Percentiles rank a stretch among this genome's conserved stretches.
Conservation (phyloP, 202 grass and related monocot species). For the Carex arenaria region DNA sequence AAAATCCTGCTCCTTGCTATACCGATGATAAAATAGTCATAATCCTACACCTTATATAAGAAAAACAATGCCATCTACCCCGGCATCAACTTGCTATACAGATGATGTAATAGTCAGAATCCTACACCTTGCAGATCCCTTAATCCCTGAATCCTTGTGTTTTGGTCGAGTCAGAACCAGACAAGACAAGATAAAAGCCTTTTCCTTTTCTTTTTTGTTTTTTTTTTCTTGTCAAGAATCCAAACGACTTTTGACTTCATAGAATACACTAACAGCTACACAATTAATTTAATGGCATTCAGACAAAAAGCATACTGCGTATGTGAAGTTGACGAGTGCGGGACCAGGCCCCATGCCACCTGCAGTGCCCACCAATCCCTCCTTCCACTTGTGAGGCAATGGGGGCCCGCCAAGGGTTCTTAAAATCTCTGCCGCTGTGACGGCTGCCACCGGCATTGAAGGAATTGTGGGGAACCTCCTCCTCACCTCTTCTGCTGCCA, state of each 20-base stretch:
- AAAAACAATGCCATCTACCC: not conserved
- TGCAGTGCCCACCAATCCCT: not conserved
- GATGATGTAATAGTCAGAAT: not conserved
- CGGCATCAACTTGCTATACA: not conserved
- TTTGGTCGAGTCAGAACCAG: not conserved
- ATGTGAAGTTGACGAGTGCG: slow-evolving; percentile 72
- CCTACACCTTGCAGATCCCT: not conserved
- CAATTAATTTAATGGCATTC: not conserved
- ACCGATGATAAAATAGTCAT: not conserved
- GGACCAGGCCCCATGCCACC: slow-evolving; percentile 60
- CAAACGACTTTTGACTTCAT: not conserved
- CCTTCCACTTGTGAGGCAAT: slow-evolving; percentile 44
- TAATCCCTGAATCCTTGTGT: not conserved
- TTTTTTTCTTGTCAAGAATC: not conserved
- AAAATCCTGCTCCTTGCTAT: not conserved
- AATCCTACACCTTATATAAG: not conserved
- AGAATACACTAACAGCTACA: not conserved
- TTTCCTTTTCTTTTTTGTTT: not conserved
- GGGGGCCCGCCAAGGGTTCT: slow-evolving; percentile 45
- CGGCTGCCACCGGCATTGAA: slow-evolving; percentile 74
- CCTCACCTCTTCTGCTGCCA: slow-evolving; percentile 44
- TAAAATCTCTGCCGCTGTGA: slow-evolving; percentile 47
- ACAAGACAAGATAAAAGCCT: not conserved
- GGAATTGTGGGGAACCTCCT: slow-evolving; percentile 66
- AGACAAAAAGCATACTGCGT: slow-evolving; percentile 40